Conservation (phyloP, 169 alveolate species). For the Eimeria praecox region DNA sequence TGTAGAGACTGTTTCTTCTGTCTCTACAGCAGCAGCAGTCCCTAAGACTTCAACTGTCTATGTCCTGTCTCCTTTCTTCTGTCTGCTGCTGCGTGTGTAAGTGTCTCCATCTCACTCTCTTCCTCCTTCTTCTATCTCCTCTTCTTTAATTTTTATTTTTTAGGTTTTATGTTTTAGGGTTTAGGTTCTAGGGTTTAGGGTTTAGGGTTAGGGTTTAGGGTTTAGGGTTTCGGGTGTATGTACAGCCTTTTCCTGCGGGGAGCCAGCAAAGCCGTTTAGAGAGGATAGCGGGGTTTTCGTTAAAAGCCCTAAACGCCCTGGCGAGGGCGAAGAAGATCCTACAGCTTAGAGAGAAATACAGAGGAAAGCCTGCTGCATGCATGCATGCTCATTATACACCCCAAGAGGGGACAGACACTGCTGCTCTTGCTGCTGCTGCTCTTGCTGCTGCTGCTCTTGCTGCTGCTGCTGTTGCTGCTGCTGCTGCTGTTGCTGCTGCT, state of each 20-base stretch:
- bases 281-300: slow-evolving; percentile 41
- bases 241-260: slow-evolving; percentile 80
- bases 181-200: neutral
- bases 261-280: slow-evolving; percentile 52
- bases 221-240: slow-evolving; percentile 18
- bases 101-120: neutral
- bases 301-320: slow-evolving; percentile 62
- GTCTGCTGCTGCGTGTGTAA: neutral
- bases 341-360: slow-evolving; percentile 61
- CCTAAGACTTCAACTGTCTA: neutral
- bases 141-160: too few species aligned
- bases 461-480: too few species aligned
- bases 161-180: neutral
- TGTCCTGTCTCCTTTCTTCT: neutral
- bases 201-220: slow-evolving; percentile 54
- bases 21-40: too few species aligned
- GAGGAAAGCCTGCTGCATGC: slow-evolving; percentile 20
- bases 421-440: too few species aligned
- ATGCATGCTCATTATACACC: neutral
- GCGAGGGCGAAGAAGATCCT: slow-evolving; percentile 74
- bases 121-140: too few species aligned
- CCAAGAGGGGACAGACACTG: too few species aligned
- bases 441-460: too few species aligned
- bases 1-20: too few species aligned
- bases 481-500: too few species aligned